Evolutionary conservation across 352 stramenopile genomes (phyloP).

Genomic region (Phytophthora constricta): DNA sequence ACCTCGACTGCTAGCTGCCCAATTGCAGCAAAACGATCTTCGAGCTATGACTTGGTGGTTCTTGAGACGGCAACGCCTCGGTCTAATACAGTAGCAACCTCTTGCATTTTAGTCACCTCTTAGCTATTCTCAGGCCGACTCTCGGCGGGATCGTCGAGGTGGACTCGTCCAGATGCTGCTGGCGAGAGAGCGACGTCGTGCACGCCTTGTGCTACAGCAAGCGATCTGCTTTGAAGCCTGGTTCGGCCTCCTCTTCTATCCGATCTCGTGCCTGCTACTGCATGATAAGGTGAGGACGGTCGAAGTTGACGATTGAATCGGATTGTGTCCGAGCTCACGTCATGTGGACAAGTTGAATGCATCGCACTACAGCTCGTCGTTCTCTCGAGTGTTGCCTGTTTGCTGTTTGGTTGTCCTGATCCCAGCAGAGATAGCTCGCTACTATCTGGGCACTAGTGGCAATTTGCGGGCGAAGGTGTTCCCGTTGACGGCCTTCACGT

Average conservation of each 20-base stretch:
- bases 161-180: slow-evolving; percentile 35
- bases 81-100: slow-evolving; percentile 35
- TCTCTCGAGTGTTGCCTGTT: slow-evolving; percentile 49
- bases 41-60: too few species aligned
- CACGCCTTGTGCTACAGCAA: slow-evolving; percentile 62
- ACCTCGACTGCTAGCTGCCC: slow-evolving; percentile 89
- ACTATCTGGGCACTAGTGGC: slow-evolving; percentile 63
- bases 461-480: slow-evolving; percentile 70
- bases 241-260: slow-evolving; percentile 68
- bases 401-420: slow-evolving; percentile 56
- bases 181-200: slow-evolving; percentile 43
- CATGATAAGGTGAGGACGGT: slow-evolving; percentile 56
- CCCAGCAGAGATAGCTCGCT: slow-evolving; percentile 52
- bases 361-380: slow-evolving; percentile 48
- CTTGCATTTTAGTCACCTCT: slow-evolving; percentile 15
- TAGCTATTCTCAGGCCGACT: slow-evolving; percentile 30
- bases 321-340: slow-evolving; percentile 5
- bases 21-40: neutral
- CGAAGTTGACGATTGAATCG: neutral
- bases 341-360: slow-evolving; percentile 33
- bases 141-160: slow-evolving; percentile 9
- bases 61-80: neutral
- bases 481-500: slow-evolving; percentile 70
- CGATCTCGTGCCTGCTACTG: slow-evolving; percentile 62
- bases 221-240: slow-evolving; percentile 61